Conservation (phyloP, 176 grass and related monocot genomes). For the Musa beccarii region DNA sequence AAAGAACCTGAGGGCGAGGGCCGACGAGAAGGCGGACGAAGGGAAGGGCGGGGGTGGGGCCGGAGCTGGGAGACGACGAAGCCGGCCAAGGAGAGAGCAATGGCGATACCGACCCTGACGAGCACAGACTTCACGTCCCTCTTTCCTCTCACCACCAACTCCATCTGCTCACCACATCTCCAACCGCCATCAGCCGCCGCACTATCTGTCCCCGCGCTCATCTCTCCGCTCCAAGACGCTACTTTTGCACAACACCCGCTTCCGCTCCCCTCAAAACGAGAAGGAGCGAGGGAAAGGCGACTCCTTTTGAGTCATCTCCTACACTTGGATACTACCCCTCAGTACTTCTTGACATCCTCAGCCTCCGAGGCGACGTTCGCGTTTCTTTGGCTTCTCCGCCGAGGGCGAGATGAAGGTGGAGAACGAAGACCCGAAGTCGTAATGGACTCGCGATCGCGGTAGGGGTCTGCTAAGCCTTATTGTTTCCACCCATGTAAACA, state of each 20-base stretch:
- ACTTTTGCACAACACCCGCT: neutral
- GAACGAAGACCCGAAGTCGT: too few relatives aligned
- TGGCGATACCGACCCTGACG: conserved; percentile 9
- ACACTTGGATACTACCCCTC: neutral
- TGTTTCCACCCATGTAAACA: too few relatives aligned
- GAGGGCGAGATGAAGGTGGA: too few relatives aligned
- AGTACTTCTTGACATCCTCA: neutral
- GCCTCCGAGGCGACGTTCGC: too few relatives aligned
- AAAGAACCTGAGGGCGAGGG: neutral
- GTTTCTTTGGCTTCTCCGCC: too few relatives aligned
- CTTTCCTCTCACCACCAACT: conserved; percentile 3
- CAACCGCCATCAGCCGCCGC: neutral
- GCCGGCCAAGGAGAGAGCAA: neutral
- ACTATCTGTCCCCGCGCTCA: neutral
- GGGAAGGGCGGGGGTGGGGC: neutral
- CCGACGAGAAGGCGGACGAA: neutral
- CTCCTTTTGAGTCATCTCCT: neutral
- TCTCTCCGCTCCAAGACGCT: neutral
- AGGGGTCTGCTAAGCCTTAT: too few relatives aligned
- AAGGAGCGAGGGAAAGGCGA: neutral
- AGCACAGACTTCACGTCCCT: neutral
- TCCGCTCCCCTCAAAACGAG: neutral
- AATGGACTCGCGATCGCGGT: too few relatives aligned
- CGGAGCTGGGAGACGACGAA: conserved; percentile 6
- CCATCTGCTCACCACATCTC: neutral